Base-by-base conservation (phyloP, 108 stramenopile species). In the Cyclostephanos tholiformis region DNA sequence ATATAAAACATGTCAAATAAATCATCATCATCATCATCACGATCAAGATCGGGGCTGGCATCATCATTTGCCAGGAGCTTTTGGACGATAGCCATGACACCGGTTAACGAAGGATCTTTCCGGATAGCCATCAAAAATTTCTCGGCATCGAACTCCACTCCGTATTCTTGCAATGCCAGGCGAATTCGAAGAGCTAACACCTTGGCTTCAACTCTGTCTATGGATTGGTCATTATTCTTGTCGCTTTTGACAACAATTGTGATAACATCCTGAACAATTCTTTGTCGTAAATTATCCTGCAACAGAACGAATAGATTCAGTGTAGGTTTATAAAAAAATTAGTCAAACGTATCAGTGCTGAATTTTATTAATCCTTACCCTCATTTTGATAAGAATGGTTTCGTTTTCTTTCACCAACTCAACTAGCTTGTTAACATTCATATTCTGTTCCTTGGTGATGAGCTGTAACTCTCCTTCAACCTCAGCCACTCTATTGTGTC, bases 361-460 rank as follows among this genome's bases (percentile, higher is more conserved):
- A 2, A 64, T 17, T 23, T 25, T 63, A 29, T 25, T 63, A 29
- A 5, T 53, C 32, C 75, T 76, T 63, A 82, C 81, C 70, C 63
- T 75, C 81, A 82, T 82, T 65, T 75, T 30, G 0, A 48, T 55
- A 13, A 82, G 35, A 17, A 82, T 72, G 17, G 66, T 13, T 49
- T 71, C 81, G 63, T 82, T 82, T 53, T 82, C 74, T 48, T 82
- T 76, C 41, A 82, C 81, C 30, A 82, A 69, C 4, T 69, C 63
- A 30, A 82, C 71, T 63, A 82, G 81, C 53, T 63, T 72, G 39
- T 82, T 63, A 13, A 82, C 81, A 63, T 82, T 82, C 14, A 67
- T 64, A 10, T 65, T 20, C 46, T 82, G 81, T 41, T 65, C 23
- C 38, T 75, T 55, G 11, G 81, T 71, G 56, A 76, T 72, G 5